Evolutionary conservation across 495 filamentous ascomycete genomes (phyloP), one percentile per base, ranked within the genome.

Genomic region (Parmelia sp.): DNA sequence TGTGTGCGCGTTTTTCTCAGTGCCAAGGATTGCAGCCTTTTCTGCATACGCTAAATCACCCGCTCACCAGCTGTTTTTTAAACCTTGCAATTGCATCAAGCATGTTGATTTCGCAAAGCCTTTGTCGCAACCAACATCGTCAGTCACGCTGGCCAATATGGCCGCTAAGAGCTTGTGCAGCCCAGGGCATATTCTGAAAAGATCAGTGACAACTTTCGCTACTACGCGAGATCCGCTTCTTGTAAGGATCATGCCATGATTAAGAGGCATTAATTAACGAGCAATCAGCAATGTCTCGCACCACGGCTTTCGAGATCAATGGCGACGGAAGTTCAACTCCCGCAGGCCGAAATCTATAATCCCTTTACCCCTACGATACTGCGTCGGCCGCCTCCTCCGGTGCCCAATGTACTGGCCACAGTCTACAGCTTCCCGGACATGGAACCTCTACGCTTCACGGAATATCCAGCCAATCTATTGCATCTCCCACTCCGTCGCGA

Each of bases 341-440:
- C 73, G 51, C 70, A 70, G 62, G 72, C 64, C 65, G 70, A 69
- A 39, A 44, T 69, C 66, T 72, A 74, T 55, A 70, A 66, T 59
- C 44, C 36, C 31, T 44, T 61, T 33, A 42, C 61, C 31, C 68
- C 73, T 71, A 63, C 74, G 61, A 62, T 68, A n/a, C 37, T 21
- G 23, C 65, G 67, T 25, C 65, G 71, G 60, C 65, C 70, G 19
- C 47, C 71, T 25, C 69, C 63, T n/a, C 35, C 67, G 82, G 84
- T 77, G 42, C 77, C 84, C 37, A 79, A 77, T 33, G 90, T 95
- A 69, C 82, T 85, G 37, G 79, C 91, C 15, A 97, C 94, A 57
- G 83, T 96, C 78, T 89, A 97, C 84, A 76, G 81, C 69, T 99
- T 97, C 80, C 94, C 95, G 40, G 79, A 86, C 21, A 86, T 97